Evolutionary conservation across 2,329 filamentous ascomycete species (phyloP).

Genomic region (Beauveria sp.): DNA sequence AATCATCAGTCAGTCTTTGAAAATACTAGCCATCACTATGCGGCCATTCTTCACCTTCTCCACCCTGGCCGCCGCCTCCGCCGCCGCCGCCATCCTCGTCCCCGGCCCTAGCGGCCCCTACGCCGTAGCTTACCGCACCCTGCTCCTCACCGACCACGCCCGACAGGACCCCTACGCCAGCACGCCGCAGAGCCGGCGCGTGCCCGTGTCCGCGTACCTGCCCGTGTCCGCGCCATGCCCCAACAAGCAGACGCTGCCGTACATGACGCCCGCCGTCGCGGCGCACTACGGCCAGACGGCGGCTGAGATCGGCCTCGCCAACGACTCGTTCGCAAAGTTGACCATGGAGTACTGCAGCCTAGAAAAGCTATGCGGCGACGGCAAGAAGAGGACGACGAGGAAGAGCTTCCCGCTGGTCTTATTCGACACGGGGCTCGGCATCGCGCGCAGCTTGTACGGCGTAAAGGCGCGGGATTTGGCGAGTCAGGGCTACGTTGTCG

Average conservation of each 20-base stretch:
- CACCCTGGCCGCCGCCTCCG: conserved; percentile 14
- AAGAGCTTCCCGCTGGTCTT: conserved; percentile 25
- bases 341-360: conserved; percentile 21
- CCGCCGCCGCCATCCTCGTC: conserved; percentile 18
- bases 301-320: conserved; percentile 21
- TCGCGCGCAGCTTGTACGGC: conserved; percentile 30
- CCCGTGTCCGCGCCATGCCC: conserved; percentile 15
- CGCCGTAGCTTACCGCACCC: conserved; percentile 19
- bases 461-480: conserved; percentile 34
- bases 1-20: background rate
- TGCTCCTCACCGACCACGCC: conserved; percentile 22
- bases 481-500: conserved; percentile 34
- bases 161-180: conserved; percentile 26
- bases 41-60: conserved; percentile 14
- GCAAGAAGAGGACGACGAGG: background rate
- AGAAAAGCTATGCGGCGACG: background rate
- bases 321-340: conserved; percentile 22
- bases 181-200: conserved; percentile 17
- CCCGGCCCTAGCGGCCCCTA: conserved; percentile 24
- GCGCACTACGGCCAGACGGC: conserved; percentile 22
- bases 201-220: conserved; percentile 14
- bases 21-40: conserved; percentile 14
- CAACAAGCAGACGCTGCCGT: conserved; percentile 15
- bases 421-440: conserved; percentile 34
- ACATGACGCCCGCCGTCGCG: conserved; percentile 28